Evolutionary conservation across 352 stramenopile species (phyloP), one percentile per base, ranked within the genome.

Genomic region (Phytophthora ramorum): DNA sequence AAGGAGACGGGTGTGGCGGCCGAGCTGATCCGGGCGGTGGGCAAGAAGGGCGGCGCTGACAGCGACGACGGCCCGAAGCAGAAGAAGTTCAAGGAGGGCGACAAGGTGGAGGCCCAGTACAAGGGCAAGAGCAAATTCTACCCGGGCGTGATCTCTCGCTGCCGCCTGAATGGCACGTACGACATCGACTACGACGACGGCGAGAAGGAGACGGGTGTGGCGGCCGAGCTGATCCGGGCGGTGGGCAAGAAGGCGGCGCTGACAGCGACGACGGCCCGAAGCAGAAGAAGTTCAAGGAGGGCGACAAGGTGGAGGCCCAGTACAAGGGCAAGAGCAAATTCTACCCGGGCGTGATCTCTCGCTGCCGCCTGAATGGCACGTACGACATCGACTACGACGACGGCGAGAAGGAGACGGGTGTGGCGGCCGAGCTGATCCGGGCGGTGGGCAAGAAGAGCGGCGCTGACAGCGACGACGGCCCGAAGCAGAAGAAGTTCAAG

Each of bases 91-190:
- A 38, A 40, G 22, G 51, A 59, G 37, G 50, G 51, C 20, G 51
- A 58, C 37, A 58, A 58, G 51, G 51, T 58, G 37, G 53, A 60
- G 53, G 53, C 53, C 17, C 53, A 60, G 53, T 60, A 60, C 53
- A 60, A 60, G 53, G 53, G 53, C 40, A 60, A 52, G n/a, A 60
- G 52, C 52, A 60, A 60, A 19, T 60, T 51, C 40, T 60, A 60
- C 40, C 52, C 38, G 35, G 52, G 52, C 9, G 40, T 51, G 38
- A 60, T 60, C 40, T 51, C 40, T 12, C 52, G 52, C 26, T 51
- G 38, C 40, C 40, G 52, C 12, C 40, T 51, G 14, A 51, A 51
- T 16, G 52, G 40, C 52, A 51, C 52, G 14, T 60, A 60, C 40
- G 52, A 51, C 28, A 51, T 60, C 52, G 52, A 60, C 26, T 60